Base-by-base conservation (phyloP, 352 stramenopile genomes). In the Thraustochytrium striatum region DNA sequence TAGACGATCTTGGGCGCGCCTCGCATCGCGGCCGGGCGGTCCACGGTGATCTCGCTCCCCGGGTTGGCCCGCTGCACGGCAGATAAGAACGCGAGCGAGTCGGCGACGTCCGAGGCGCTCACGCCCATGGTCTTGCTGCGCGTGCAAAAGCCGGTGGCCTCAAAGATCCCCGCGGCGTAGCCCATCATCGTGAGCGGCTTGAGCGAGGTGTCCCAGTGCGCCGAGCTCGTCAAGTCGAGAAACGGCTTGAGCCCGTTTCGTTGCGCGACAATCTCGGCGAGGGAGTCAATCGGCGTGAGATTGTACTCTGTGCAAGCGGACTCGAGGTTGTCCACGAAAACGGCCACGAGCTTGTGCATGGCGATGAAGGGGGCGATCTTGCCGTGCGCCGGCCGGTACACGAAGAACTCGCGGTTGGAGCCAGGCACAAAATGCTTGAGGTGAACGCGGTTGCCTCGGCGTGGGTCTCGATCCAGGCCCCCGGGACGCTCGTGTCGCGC, bases 111-210 rank as follows among this genome's bases (percentile, higher is more conserved):
- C 41, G 32, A 55, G 21, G 44, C 44, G 5, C 30, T 28, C 32
- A 75, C 65, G 35, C 65, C 65, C 65, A 75, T 75, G 16, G 65
- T 75, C 44, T 50, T 41, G 50, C 68, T 41, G 1, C 65, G 39
- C 44, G 65, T 75, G 50, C 65, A 75, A 25, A 75, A 75, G 8
- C 65, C 65, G 19, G 65, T 75, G n/a, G 41, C 50, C 39, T 75
- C 65, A 32, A 33, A 62, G 0, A 75, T 61, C 9, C 65, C 65
- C 32, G 65, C 33, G 25, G 32, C 50, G 32, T 62, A 75, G 7
- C 65, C 65, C n/a, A 55, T 55, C 65, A 75, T 75, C 19, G 44
- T 75, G 8, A 75, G 44, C 43, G 65, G 65, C 5, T 7, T 19
- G 11, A 1, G 3, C 16, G 65, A 62, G 3, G 13, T n/a, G 36